Conservation (phyloP, 1,139 yeast genomes). For the Pneumocystis carinii region DNA sequence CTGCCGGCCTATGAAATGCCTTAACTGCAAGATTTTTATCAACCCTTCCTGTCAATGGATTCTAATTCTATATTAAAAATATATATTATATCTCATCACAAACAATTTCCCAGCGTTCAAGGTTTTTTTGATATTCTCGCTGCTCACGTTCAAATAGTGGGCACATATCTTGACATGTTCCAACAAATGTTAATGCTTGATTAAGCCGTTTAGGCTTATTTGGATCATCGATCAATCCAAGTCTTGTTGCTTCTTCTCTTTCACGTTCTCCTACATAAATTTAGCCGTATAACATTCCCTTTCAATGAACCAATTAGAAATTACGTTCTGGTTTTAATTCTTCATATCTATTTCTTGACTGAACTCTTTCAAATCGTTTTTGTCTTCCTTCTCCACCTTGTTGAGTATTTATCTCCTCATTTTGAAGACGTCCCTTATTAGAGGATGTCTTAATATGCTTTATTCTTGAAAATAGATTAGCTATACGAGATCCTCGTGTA, state of each 20-base stretch:
- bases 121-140: slow-evolving; percentile 77
- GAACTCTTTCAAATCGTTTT: not conserved
- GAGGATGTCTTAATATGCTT: not conserved
- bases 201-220: slow-evolving; percentile 64
- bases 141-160: slow-evolving; percentile 85
- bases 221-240: slow-evolving; percentile 79
- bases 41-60: slow-evolving; percentile 42
- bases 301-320: not conserved
- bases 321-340: not conserved
- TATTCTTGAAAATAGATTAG: not conserved
- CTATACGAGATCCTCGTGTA: not conserved
- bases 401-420: not conserved
- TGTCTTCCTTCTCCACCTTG: not conserved
- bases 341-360: not conserved
- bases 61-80: not conserved
- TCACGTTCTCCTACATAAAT: slow-evolving; percentile 41
- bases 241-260: slow-evolving; percentile 60
- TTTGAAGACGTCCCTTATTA: not conserved
- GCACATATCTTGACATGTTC: slow-evolving; percentile 88
- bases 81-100: not conserved
- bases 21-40: slow-evolving; percentile 58
- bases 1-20: slow-evolving; percentile 93
- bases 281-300: not conserved
- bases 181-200: slow-evolving; percentile 77
- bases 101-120: slow-evolving; percentile 58